A percentile compares a stretch with the other conserved stretches of the same genome.
Conservation (phyloP, 2,329 filamentous ascomycete species). For the Calycina marina region DNA sequence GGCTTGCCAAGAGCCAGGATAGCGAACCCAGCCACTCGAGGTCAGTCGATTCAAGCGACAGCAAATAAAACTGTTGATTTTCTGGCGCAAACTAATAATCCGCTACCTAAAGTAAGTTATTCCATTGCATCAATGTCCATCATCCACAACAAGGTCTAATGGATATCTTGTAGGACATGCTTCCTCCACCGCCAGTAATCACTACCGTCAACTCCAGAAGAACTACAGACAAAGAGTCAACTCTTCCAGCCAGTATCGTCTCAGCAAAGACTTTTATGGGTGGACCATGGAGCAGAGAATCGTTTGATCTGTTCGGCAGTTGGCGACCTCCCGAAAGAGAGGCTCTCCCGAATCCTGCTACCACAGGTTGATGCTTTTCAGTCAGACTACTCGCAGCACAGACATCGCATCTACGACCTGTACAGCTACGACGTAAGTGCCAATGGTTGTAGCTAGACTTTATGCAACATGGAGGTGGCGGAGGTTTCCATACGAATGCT, state of each 20-base stretch:
- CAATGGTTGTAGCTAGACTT: too few relatives aligned
- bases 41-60: constrained; percentile 13
- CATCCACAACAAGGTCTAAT: too few relatives aligned
- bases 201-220: background rate
- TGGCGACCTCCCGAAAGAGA: constrained; percentile 12
- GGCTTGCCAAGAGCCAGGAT: constrained; percentile 11
- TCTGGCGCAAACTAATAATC: constrained; percentile 2
- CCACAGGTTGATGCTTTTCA: constrained; percentile 1
- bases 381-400: background rate
- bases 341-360: background rate
- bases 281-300: constrained; percentile 24
- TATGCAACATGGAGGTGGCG: too few relatives aligned
- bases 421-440: too few relatives aligned
- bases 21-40: constrained; percentile 17
- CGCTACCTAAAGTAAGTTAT: background rate
- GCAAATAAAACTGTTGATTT: constrained; percentile 12
- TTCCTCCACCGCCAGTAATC: background rate
- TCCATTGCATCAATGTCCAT: too few relatives aligned
- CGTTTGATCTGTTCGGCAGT: constrained; percentile 23
- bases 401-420: too few relatives aligned
- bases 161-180: background rate
- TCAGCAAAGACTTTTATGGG: background rate
- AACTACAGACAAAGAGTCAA: background rate
- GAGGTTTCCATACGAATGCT: background rate
- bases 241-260: background rate